Evolutionary conservation across 2,329 filamentous ascomycete genomes (phyloP).

Genomic region (Colletotrichum abscissum): DNA sequence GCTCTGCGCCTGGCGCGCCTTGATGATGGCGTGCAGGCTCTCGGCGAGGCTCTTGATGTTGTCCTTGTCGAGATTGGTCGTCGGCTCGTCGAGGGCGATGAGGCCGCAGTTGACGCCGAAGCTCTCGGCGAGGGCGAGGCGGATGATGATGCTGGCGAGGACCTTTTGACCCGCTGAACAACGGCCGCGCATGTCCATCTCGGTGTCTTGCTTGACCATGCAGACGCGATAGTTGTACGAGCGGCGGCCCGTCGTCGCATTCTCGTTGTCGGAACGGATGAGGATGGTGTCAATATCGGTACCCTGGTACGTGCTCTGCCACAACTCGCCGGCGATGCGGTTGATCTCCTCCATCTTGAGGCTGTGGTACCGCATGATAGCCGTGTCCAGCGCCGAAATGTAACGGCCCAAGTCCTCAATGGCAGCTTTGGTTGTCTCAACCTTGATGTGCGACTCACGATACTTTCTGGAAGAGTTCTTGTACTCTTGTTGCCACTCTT

Average conservation of each 20-base stretch:
- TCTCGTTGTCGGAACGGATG: conserved; percentile 90
- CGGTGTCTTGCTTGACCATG: conserved; percentile 96
- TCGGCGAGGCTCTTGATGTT: conserved; percentile 92
- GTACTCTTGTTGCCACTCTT: conserved; percentile 89
- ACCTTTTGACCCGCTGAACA: conserved; percentile 98
- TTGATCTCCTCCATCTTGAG: conserved; percentile 99
- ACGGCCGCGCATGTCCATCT: conserved; percentile 99
- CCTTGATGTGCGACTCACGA: conserved; percentile 88
- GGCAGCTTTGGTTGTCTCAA: conserved; percentile 91
- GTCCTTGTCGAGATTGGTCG: conserved; percentile 94
- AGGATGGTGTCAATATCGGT: conserved; percentile 97
- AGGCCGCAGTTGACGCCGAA: conserved; percentile 97
- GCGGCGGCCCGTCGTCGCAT: conserved; percentile 73
- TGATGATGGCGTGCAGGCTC: conserved; percentile 88
- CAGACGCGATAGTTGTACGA: conserved; percentile 97
- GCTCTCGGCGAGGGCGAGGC: conserved; percentile 93
- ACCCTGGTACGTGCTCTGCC: conserved; percentile 95
- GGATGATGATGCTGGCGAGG: conserved; percentile 96
- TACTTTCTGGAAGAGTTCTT: conserved; percentile 83
- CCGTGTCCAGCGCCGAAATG: conserved; percentile 86
- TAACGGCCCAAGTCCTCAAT: conserved; percentile 91
- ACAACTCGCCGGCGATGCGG: conserved; percentile 92
- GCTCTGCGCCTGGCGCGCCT: conserved; percentile 81
- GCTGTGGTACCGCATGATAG: conserved; percentile 96
- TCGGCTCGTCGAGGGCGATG: conserved; percentile 96